These are phyloP conservation scores for Podospora fimiseda DNA, from an alignment of 495 filamentous ascomycete species.

Conservation along the genomic window DNA sequence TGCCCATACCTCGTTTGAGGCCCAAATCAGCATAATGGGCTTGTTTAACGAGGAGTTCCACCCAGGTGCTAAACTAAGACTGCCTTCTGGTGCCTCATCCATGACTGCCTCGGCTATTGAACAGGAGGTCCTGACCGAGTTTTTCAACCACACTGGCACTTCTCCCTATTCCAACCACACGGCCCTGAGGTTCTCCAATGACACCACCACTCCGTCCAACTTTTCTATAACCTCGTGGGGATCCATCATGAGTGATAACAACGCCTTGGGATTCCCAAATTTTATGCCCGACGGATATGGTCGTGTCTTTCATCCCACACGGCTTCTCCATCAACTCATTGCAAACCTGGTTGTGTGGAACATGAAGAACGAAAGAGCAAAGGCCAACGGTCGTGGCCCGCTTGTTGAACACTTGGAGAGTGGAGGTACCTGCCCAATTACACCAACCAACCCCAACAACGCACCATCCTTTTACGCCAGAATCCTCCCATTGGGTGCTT, in stretches of 20 bases:
- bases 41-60: neutral
- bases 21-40: neutral
- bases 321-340: neutral
- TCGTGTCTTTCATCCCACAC: neutral
- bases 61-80: neutral
- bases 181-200: neutral
- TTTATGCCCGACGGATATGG: neutral
- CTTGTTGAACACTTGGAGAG: neutral
- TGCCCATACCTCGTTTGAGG: neutral
- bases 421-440: neutral
- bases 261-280: too few species aligned
- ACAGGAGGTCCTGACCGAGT: neutral
- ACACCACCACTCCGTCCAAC: too few species aligned
- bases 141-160: neutral
- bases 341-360: neutral
- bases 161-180: neutral
- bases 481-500: constrained; percentile 46
- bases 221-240: too few species aligned
- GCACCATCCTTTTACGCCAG: constrained; percentile 23
- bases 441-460: neutral
- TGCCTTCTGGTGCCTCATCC: neutral
- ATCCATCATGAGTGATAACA: neutral
- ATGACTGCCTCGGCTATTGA: neutral
- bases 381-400: neutral
- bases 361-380: neutral